Evolutionary conservation across 192 early-diverging fungal species (phyloP).

Genomic region (Powellomyces hirtus): DNA sequence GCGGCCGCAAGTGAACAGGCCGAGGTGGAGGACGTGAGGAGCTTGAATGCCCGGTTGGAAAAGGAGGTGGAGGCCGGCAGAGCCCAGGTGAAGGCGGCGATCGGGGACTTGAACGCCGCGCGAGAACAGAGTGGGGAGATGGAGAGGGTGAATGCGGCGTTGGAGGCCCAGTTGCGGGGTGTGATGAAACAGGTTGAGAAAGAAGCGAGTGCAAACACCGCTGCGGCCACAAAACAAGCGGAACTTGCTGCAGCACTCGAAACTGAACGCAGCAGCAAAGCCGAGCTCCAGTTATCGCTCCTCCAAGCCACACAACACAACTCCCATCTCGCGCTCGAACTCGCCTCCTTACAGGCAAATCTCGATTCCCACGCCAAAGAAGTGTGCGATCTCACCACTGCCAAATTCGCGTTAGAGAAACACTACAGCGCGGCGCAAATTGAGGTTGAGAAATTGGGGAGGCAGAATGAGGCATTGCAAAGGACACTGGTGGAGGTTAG

Average conservation of each 20-base stretch:
- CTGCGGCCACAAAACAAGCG: neutral
- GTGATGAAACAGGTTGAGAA: neutral
- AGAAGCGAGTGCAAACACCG: neutral
- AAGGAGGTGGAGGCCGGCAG: constrained; percentile 22
- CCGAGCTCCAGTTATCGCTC: constrained; percentile 10
- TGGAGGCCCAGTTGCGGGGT: neutral
- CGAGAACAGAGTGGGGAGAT: neutral
- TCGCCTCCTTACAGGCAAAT: neutral
- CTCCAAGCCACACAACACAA: neutral
- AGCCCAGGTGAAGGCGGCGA: constrained; percentile 15
- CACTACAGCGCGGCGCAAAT: neutral
- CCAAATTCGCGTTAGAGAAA: constrained; percentile 14
- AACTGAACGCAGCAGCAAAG: neutral
- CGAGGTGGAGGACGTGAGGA: constrained; percentile 7
- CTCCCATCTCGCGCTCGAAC: neutral
- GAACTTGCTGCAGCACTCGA: neutral
- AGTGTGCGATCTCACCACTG: neutral
- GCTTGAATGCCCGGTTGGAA: neutral
- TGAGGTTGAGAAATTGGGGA: neutral
- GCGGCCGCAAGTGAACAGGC: neutral
- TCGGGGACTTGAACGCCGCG: constrained; percentile 1
- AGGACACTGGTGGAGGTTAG: constrained; percentile 10
- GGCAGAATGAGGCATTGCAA: constrained; percentile 10
- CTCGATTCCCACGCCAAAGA: constrained; percentile 3
- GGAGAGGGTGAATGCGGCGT: neutral